Evolutionary conservation across 371 early-diverging fungal species (phyloP).

Genomic region (Mortierella sp.): DNA sequence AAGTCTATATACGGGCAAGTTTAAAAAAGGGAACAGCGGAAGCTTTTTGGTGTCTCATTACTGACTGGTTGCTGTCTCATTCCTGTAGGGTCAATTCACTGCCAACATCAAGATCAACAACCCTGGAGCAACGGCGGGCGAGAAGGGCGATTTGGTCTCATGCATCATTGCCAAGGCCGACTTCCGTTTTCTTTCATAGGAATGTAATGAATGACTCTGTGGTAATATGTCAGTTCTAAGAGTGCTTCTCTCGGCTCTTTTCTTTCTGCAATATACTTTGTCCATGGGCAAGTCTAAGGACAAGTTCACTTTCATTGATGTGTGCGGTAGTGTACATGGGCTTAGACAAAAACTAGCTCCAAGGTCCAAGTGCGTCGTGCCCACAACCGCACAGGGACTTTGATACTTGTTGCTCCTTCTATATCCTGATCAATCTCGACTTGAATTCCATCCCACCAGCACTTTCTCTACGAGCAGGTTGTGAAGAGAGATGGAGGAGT

Average conservation of each 20-base stretch:
- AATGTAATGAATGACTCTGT: too few species aligned
- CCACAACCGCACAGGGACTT: slow-evolving; percentile 78
- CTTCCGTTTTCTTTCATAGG: slow-evolving; percentile 12
- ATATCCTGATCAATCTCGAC: slow-evolving; percentile 65
- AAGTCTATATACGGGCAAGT: slow-evolving; percentile 1
- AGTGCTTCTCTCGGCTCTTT: too few species aligned
- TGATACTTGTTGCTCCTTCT: slow-evolving; percentile 30
- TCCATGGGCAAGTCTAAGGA: too few species aligned
- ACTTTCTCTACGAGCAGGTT: slow-evolving; percentile 79
- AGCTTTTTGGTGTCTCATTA: neutral
- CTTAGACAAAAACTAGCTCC: slow-evolving; percentile 78
- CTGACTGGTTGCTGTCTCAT: neutral
- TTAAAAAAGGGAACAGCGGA: neutral
- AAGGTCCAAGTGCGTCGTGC: slow-evolving; percentile 87
- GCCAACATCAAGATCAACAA: slow-evolving; percentile 38
- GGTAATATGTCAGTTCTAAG: too few species aligned
- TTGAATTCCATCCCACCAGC: slow-evolving; percentile 88
- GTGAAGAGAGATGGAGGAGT: neutral
- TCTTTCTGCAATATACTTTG: too few species aligned
- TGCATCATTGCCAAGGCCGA: slow-evolving; percentile 33
- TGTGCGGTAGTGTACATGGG: neutral
- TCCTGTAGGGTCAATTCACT: slow-evolving; percentile 31
- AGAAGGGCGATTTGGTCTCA: slow-evolving; percentile 18
- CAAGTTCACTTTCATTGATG: too few species aligned
- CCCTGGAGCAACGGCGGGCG: slow-evolving; percentile 3